phyloP scores from a whole-genome alignment of 371 early-diverging fungal genomes.

The Rhizopus delemar region DNA sequence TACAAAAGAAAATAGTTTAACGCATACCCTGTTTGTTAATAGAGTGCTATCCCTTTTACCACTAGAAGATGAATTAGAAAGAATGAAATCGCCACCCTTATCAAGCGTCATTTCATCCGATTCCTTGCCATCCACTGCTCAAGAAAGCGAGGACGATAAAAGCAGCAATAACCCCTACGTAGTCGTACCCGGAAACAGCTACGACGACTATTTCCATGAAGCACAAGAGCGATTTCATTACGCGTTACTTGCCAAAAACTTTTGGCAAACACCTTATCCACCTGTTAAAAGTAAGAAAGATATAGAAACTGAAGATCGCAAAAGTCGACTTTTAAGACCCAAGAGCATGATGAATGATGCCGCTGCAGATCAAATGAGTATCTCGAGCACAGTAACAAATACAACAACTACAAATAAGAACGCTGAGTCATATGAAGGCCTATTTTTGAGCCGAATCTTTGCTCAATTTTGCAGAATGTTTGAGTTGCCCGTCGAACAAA shows the following conservation, averaged over 20 bases:
- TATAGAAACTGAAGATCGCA: constrained; percentile 41
- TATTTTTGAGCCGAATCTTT: constrained; percentile 49
- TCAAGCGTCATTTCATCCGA: constrained; percentile 43
- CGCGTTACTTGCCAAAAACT: constrained; percentile 49
- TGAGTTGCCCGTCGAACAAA: constrained; percentile 50
- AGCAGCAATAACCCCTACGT: constrained; percentile 16
- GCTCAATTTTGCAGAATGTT: constrained; percentile 48
- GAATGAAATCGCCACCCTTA: constrained; percentile 50
- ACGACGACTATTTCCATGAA: constrained; percentile 56
- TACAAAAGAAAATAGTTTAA: no score
- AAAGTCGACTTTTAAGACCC: constrained; percentile 42
- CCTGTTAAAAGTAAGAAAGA: constrained; percentile 42
- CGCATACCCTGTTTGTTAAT: background rate
- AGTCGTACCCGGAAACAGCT: constrained; percentile 52
- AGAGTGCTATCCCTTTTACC: constrained; percentile 52
- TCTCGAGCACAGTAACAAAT: constrained; percentile 16
- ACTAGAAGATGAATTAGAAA: constrained; percentile 53
- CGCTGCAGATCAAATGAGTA: constrained; percentile 24
- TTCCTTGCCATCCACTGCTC: constrained; percentile 28
- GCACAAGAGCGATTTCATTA: constrained; percentile 54
- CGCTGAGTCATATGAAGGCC: constrained; percentile 44
- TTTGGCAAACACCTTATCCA: constrained; percentile 53
- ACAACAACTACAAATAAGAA: constrained; percentile 12
- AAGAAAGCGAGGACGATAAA: constrained; percentile 7
- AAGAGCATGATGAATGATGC: constrained; percentile 33